Evolutionary conservation across 148 eudicot species (phyloP), one percentile per base, ranked within the genome.

Genomic region (Cornus florida): DNA sequence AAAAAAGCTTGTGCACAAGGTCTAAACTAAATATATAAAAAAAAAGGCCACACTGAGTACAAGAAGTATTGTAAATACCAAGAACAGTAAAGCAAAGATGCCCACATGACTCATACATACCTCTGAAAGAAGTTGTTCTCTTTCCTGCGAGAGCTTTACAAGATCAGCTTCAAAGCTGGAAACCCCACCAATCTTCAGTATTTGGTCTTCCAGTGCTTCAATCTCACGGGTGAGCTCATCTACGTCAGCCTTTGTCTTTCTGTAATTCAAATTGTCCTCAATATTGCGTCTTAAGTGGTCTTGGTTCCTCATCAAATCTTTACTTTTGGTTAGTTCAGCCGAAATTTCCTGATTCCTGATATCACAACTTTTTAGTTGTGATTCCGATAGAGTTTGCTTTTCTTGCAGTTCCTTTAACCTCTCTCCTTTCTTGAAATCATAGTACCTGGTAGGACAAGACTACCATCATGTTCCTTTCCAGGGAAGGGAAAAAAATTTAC

Each of bases 71-170:
- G 28, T 28, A 28, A 28, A 28, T 28, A 28, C 28, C 28, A 46
- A 16, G n/a, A 8, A 59, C 23, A n/a, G 28, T 28, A 33, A 77
- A 1, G 24, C 48, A 57, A 33, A 35, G 32, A 41, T n/a, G 23
- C 24, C 62, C 68, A 13, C 20, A 76, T 48, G 24, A 43, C 41
- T 16, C 32, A 75, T 28, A 69, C 82, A 69, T 89, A 97, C 99
- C 97, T 97, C 99, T 31, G 98, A 90, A 62, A 89, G 89, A 85
- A 97, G 92, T 71, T 91, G 85, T 48, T 97, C 99, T 83, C 97
- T 86, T 83, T 97, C 97, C 79, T 89, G 89, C 59, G 89, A 77
- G 56, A 94, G 75, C 85, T 91, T 92, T 70, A 75, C 78, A 79
- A 90, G 87, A 75, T 92, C 91, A 65, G 88, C 73, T 85, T 97